Percentiles rank a stretch among this genome's conserved stretches.
phyloP scores from a whole-genome alignment of 331 rosid species.

The Stylosanthes scabra region DNA sequence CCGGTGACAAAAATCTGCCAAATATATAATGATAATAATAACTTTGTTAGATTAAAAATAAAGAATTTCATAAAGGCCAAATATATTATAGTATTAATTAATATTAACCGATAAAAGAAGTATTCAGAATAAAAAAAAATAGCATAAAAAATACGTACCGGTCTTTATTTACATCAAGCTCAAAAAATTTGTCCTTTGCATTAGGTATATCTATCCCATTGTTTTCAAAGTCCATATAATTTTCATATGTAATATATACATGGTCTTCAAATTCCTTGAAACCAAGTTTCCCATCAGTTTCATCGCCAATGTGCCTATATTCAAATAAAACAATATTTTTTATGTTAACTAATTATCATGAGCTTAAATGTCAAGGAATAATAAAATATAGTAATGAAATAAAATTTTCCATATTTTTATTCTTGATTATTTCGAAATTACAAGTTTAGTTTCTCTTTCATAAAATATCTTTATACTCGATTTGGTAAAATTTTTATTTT shows the following conservation, averaged over 20 bases:
- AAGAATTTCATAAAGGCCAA: too few species aligned
- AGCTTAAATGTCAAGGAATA: neutral
- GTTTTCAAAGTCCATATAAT: slow-evolving; percentile 59
- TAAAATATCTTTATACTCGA: too few species aligned
- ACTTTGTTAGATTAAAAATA: too few species aligned
- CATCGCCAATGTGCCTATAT: slow-evolving; percentile 62
- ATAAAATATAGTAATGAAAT: too few species aligned
- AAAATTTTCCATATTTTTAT: too few species aligned
- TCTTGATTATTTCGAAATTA: too few species aligned
- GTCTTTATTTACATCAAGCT: slow-evolving; percentile 75
- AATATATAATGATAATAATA: neutral
- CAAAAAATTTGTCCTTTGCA: slow-evolving; percentile 53
- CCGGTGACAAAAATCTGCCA: slow-evolving; percentile 60
- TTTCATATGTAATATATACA: slow-evolving; percentile 53
- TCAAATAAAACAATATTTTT: neutral
- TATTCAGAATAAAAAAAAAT: neutral
- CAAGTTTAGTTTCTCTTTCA: too few species aligned
- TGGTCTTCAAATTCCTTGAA: slow-evolving; percentile 56
- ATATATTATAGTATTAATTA: neutral
- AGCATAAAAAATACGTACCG: slow-evolving; percentile 39
- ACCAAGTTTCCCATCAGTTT: slow-evolving; percentile 64
- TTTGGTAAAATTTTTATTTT: too few species aligned
- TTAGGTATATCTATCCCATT: slow-evolving; percentile 39
- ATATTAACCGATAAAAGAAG: neutral
- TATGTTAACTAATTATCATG: neutral